A percentile compares a stretch with the other conserved stretches of the same genome.
These are phyloP conservation scores for Tilletiopsis washingtonensis DNA, from an alignment of 1,284 basidiomycete genomes.

Conservation along the genomic window DNA sequence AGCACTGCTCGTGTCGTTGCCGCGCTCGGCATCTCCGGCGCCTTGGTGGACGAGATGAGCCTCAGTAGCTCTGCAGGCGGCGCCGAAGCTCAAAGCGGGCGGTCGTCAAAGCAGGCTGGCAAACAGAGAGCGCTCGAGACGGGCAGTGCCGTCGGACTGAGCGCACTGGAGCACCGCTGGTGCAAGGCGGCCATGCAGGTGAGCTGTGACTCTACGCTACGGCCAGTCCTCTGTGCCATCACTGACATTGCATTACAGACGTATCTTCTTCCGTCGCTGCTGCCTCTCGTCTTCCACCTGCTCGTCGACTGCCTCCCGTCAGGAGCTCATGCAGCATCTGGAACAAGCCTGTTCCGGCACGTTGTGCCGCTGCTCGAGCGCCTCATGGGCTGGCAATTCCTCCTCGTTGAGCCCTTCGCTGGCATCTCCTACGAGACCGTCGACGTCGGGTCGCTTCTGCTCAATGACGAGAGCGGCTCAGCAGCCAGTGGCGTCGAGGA, in stretches of 20 bases:
- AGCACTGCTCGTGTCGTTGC: constrained; percentile 12
- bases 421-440: background rate
- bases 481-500: no score
- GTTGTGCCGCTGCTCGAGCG: constrained; percentile 23
- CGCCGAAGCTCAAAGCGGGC: constrained; percentile 6
- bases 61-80: no score
- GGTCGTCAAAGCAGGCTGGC: background rate
- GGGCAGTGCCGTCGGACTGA: constrained; percentile 26
- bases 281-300: constrained; percentile 19
- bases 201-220: background rate
- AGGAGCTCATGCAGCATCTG: background rate
- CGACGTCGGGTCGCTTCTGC: constrained; percentile 2
- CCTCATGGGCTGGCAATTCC: constrained; percentile 29
- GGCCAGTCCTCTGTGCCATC: no score
- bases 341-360: constrained; percentile 14
- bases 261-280: constrained; percentile 22
- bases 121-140: constrained; percentile 10
- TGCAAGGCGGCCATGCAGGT: constrained; percentile 28
- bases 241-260: no score
- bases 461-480: background rate
- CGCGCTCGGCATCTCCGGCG: constrained; percentile 20
- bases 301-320: constrained; percentile 25
- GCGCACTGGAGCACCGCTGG: constrained; percentile 22
- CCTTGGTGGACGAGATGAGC: constrained; percentile 19
- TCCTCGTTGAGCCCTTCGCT: constrained; percentile 21